phyloP scores from a whole-genome alignment of 768 basidiomycete species.

The Naganishia randhawae region DNA sequence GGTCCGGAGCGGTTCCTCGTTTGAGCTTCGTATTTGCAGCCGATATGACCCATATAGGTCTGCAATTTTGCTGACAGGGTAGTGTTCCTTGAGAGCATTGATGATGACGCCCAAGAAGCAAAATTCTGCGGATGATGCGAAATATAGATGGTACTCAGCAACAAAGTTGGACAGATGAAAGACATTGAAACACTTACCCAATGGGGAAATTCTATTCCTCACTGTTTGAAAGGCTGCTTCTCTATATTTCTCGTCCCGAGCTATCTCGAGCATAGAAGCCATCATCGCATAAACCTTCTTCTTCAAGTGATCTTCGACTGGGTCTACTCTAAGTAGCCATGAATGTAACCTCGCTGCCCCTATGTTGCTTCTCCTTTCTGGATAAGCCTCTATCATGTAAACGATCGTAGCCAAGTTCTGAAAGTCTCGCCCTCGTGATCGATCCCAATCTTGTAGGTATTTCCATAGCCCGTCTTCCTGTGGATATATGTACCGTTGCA shows the following conservation, averaged over 20 bases:
- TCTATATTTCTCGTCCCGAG: slow-evolving; percentile 3
- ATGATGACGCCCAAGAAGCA: slow-evolving; percentile 25
- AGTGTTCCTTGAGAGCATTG: slow-evolving; percentile 4
- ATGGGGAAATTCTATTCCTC: slow-evolving; percentile 9
- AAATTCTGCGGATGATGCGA: slow-evolving; percentile 18
- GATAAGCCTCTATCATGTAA: slow-evolving; percentile 5
- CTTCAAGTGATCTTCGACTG: slow-evolving; percentile 7
- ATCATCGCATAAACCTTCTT: slow-evolving; percentile 21
- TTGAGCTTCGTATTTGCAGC: background rate
- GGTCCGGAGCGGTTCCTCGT: background rate
- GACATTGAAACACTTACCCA: slow-evolving; percentile 18
- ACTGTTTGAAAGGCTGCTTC: slow-evolving; percentile 20
- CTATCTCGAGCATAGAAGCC: slow-evolving; percentile 12
- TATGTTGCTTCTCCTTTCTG: background rate
- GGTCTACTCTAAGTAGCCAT: slow-evolving; percentile 1
- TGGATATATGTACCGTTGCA: slow-evolving; percentile 20
- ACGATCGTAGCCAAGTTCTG: slow-evolving; percentile 13
- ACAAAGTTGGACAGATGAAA: background rate
- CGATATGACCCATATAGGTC: slow-evolving; percentile 3
- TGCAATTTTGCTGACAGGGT: slow-evolving; percentile 10
- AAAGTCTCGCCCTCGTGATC: slow-evolving; percentile 13
- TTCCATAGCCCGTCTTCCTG: background rate
- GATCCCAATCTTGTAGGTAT: slow-evolving; percentile 21
- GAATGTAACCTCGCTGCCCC: background rate
- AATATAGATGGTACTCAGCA: background rate